Conservation (phyloP, 2,329 filamentous ascomycete species). For the Fusarium kyushuense region DNA sequence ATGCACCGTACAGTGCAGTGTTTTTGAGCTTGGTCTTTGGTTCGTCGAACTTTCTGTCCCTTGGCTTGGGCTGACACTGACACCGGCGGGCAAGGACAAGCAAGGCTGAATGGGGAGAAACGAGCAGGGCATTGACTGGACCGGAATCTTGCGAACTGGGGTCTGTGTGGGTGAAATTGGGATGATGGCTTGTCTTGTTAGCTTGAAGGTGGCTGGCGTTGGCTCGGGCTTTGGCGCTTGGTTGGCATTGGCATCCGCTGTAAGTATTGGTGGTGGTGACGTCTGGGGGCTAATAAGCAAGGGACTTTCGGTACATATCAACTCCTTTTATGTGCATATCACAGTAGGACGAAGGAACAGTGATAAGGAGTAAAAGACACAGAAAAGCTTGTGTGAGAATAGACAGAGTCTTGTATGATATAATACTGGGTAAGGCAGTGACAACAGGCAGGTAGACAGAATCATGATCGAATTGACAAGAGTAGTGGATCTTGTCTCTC, state of each 20-base stretch:
- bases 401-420: background rate
- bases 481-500: slow-evolving; percentile 26
- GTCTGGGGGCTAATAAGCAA: slow-evolving; percentile 34
- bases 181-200: slow-evolving; percentile 37
- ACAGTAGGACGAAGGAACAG: background rate
- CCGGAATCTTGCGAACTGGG: slow-evolving; percentile 34
- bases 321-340: slow-evolving; percentile 14
- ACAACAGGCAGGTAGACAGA: background rate
- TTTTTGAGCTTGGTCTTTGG: slow-evolving; percentile 22
- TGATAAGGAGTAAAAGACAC: background rate
- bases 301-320: slow-evolving; percentile 12
- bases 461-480: slow-evolving; percentile 8
- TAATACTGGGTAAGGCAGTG: background rate
- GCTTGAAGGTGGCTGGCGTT: slow-evolving; percentile 36
- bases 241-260: slow-evolving; percentile 27
- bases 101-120: slow-evolving; percentile 43
- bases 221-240: slow-evolving; percentile 29
- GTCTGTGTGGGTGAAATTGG: slow-evolving; percentile 34
- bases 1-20: slow-evolving; percentile 8
- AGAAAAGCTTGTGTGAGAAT: background rate
- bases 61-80: slow-evolving; percentile 41
- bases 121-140: slow-evolving; percentile 36
- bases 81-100: slow-evolving; percentile 33
- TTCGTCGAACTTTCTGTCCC: slow-evolving; percentile 35
- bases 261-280: slow-evolving; percentile 17